Evolutionary conservation across 257 asterid species (phyloP), one percentile per base, ranked within the genome.

Genomic region (Parsonsia alboflavescens): DNA sequence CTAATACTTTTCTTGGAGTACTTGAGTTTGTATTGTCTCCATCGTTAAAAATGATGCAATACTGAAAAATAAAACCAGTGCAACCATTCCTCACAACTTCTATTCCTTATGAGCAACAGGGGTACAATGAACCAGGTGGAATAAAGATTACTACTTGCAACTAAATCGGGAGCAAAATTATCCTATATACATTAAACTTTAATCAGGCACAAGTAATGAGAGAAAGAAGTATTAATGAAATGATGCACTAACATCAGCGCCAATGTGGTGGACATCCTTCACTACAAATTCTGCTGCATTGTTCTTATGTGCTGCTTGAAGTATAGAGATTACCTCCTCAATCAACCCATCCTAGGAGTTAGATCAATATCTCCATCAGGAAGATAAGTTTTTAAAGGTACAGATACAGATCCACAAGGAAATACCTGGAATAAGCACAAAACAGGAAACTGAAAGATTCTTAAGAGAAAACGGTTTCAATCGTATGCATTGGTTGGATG

Each of bases 311-410:
- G 87, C 96, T 75, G 86, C 88, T 82, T 88, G 86, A 62, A 95
- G 93, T 53, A 88, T 75, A 70, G 86, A 75, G 76, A 79, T 86
- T 82, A 92, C 82, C 58, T 88, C 89, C 52, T 85, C 76, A 8
- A 79, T 94, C 79, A 90, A 78, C 44, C 69, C 70, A 56, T 92
- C 97, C 85, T 92, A 98, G 9, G 75, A 59, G 76, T 92, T 79
- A 95, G 83, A 78, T 95, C 99, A 70, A 95, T 92, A 80, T 95
- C 99, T 80, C 99, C 99, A 80, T 92, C 98, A 2, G 99, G 98
- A 70, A 95, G 96, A 84, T 89, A 95, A 44, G 97, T 95, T 84
- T 87, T 95, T 72, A 95, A 79, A 26, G 99, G 98, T 77, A 95
- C 97, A n/a, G n/a, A n/a, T n/a, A n/a, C n/a, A 21, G 99, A 95